Evolutionary conservation across 495 filamentous ascomycete genomes (phyloP), one percentile per base, ranked within the genome.

Genomic region (Aspergillus cavernicola): DNA sequence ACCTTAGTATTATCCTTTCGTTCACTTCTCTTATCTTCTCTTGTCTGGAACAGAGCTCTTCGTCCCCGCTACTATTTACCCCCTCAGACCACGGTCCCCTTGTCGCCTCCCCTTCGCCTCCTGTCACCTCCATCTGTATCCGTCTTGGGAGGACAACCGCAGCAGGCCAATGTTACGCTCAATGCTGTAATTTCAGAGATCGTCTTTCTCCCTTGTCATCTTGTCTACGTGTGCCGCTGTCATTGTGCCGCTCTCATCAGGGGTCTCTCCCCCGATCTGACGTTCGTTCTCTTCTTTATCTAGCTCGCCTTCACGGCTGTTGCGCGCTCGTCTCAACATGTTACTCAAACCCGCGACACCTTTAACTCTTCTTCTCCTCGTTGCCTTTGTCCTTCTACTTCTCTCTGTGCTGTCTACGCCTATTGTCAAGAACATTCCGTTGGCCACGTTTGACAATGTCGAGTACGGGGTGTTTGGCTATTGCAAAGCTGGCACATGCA

Each of bases 401-500:
- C 75, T 98, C 18, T 88, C 90, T n/a, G 88, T 90, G 32, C 69
- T 98, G 18, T 95, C 91, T n/a, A 92, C 91, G 0, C 93, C 93
- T 10, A 89, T 98, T 57, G 84, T 98, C 64, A 86, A 86, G 60
- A 78, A 73, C 10, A 92, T 98, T 28, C 89, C 90, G 1, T 76
- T 98, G 8, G 91, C 86, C 15, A 85, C 80, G 11, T 93, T 82
- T 62, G 64, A 84, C 16, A 84, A 85, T 53, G 80, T 89, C 57
- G 83, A 86, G 48, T 95, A 96, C 71, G 93, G 93, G 6, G 93
- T 97, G 11, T 93, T 97, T 74, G 93, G 93, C 10, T 96, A 84
- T 61, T 98, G 93, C 70, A 75, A 84, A 46, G 68, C 64, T 6
- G 65, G 64, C 23, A 57, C 62, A 36, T 97, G 93, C 65, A 89